Percentiles rank a stretch among this genome's conserved stretches.
These are phyloP conservation scores for Hyphopichia khmerensis DNA, from an alignment of 1,139 yeast genomes.

Conservation along the genomic window DNA sequence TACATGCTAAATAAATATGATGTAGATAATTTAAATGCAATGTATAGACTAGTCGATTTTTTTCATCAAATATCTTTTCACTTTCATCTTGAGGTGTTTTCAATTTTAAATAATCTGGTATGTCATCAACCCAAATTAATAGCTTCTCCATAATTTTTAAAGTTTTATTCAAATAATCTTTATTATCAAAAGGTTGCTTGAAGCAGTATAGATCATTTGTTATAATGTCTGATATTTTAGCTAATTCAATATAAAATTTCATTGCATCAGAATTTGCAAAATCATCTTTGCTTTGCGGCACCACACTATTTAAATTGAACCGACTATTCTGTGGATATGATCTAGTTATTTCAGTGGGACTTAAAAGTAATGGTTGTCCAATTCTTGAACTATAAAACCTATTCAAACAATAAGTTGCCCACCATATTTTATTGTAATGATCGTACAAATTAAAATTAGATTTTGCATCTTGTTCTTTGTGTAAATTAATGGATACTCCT, in stretches of 20 bases:
- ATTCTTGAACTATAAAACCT: constrained; percentile 25
- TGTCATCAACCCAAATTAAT: constrained; percentile 20
- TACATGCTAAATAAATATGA: constrained; percentile 25
- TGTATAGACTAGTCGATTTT: constrained; percentile 22
- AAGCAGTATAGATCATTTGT: constrained; percentile 19
- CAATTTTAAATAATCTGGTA: constrained; percentile 20
- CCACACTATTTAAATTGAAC: not conserved
- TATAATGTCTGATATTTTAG: constrained; percentile 23
- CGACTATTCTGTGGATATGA: constrained; percentile 7
- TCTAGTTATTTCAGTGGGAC: constrained; percentile 15
- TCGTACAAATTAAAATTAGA: constrained; percentile 5
- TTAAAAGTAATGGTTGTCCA: constrained; percentile 25
- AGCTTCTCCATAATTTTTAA: constrained; percentile 18
- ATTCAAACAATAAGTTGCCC: constrained; percentile 29
- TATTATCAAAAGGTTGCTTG: constrained; percentile 16
- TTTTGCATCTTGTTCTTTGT: constrained; percentile 11
- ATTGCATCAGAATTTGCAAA: constrained; percentile 16
- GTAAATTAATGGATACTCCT: constrained; percentile 26
- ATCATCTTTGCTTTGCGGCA: constrained; percentile 10
- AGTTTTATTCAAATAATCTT: constrained; percentile 16
- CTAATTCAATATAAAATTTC: constrained; percentile 22
- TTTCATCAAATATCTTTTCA: constrained; percentile 7
- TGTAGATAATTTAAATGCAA: constrained; percentile 30
- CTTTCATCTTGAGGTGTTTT: constrained; percentile 10
- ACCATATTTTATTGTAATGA: constrained; percentile 17